These are phyloP conservation scores for Paradendryphiella salina DNA, from an alignment of 2,329 filamentous ascomycete species.

Conservation along the genomic window DNA sequence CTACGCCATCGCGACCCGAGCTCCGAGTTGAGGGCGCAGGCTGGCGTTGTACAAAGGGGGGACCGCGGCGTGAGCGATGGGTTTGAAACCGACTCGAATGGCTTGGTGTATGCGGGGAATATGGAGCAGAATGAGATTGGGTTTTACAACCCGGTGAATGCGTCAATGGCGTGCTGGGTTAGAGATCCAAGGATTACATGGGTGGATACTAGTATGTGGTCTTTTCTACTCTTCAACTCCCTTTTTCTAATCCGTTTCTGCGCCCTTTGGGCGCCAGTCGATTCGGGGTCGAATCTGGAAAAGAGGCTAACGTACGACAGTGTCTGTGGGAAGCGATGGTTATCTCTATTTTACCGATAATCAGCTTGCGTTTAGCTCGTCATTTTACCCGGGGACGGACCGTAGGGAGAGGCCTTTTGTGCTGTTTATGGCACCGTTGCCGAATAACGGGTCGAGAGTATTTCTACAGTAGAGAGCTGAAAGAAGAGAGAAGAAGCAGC, in stretches of 20 bases:
- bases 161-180: constrained; percentile 50
- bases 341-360: constrained; percentile 60
- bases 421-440: constrained; percentile 49
- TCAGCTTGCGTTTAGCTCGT: constrained; percentile 49
- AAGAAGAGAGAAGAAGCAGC: not conserved
- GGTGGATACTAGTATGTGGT: constrained; percentile 52
- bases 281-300: no score
- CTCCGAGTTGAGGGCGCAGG: constrained; percentile 52
- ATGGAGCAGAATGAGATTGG: constrained; percentile 50
- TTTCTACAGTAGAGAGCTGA: constrained; percentile 17
- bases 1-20: constrained; percentile 47
- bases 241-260: not conserved
- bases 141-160: constrained; percentile 53
- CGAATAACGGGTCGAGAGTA: constrained; percentile 50
- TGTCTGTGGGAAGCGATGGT: constrained; percentile 51
- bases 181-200: constrained; percentile 55
- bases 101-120: constrained; percentile 55
- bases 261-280: no score
- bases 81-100: constrained; percentile 57
- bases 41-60: constrained; percentile 49
- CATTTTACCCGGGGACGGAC: constrained; percentile 50
- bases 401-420: constrained; percentile 50
- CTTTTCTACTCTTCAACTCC: not conserved
- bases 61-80: constrained; percentile 58
- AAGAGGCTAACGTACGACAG: constrained; percentile 8